phyloP scores from a whole-genome alignment of 2,329 filamentous ascomycete species.

The Fusarium sp. region DNA sequence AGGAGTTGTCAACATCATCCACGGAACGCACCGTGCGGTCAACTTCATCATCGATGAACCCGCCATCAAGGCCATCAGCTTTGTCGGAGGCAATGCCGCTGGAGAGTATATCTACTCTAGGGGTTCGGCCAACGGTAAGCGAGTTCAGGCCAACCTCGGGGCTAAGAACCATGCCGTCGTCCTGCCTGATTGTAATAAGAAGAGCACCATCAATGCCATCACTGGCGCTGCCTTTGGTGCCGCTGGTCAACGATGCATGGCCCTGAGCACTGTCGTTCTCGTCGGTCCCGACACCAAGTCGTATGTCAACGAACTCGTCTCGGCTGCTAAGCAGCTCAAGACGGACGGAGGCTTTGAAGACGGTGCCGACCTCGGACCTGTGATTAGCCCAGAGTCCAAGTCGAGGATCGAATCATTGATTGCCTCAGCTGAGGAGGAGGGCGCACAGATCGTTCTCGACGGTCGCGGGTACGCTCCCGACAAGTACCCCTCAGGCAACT shows the following conservation, averaged over 20 bases:
- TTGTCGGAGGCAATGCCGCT: constrained; percentile 75
- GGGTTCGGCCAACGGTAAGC: constrained; percentile 76
- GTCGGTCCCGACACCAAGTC: constrained; percentile 71
- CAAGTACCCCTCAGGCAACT: constrained; percentile 57
- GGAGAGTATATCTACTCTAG: constrained; percentile 76
- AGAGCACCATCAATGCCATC: constrained; percentile 73
- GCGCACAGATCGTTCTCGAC: constrained; percentile 35
- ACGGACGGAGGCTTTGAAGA: constrained; percentile 37
- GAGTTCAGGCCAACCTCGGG: constrained; percentile 75
- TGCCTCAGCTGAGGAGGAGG: constrained; percentile 32
- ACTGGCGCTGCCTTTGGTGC: constrained; percentile 75
- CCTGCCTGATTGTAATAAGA: constrained; percentile 75
- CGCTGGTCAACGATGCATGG: constrained; percentile 77
- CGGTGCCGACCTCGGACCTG: constrained; percentile 35
- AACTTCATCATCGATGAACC: constrained; percentile 77
- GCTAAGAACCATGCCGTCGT: constrained; percentile 78
- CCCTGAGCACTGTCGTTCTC: constrained; percentile 71
- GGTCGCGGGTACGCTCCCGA: constrained; percentile 33
- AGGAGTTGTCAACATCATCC: constrained; percentile 76
- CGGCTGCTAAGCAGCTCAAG: constrained; percentile 66
- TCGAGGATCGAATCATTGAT: constrained; percentile 36
- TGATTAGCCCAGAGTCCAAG: constrained; percentile 35
- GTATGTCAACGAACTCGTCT: constrained; percentile 72
- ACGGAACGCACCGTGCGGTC: constrained; percentile 72
- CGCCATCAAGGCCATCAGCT: constrained; percentile 74